Conservation (phyloP, 169 alveolate species). For the Cryptosporidium viatorum region DNA sequence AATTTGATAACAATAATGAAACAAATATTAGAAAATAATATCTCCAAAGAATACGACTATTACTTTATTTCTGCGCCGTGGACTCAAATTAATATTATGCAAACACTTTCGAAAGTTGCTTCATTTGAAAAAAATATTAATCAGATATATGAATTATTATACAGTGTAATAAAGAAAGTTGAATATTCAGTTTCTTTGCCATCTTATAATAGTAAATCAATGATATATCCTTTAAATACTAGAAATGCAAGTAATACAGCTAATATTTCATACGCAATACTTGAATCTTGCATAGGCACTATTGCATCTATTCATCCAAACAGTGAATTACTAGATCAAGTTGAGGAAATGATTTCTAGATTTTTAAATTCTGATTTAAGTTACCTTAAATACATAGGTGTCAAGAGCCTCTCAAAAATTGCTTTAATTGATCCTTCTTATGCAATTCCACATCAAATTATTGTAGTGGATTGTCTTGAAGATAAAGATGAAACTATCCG, state of each 20-base stretch:
- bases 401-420: conserved; percentile 89
- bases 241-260: conserved; percentile 90
- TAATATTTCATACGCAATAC: conserved; percentile 86
- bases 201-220: conserved; percentile 36
- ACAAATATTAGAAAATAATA: conserved; percentile 91
- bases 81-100: conserved; percentile 90
- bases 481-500: conserved; percentile 95
- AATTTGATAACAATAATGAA: conserved; percentile 90
- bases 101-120: conserved; percentile 79
- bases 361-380: conserved; percentile 89
- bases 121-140: conserved; percentile 88
- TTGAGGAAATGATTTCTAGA: conserved; percentile 91
- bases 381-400: conserved; percentile 92
- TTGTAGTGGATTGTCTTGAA: conserved; percentile 95
- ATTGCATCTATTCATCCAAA: conserved; percentile 91
- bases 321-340: conserved; percentile 88
- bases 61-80: conserved; percentile 97
- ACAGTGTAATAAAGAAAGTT: conserved; percentile 87
- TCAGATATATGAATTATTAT: conserved; percentile 90
- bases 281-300: conserved; percentile 91
- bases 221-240: conserved; percentile 52
- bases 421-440: conserved; percentile 90
- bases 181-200: conserved; percentile 81
- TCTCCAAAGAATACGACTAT: conserved; percentile 94
- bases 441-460: conserved; percentile 92